phyloP scores from a whole-genome alignment of 2,329 filamentous ascomycete species.

The Didymella lethalis region DNA sequence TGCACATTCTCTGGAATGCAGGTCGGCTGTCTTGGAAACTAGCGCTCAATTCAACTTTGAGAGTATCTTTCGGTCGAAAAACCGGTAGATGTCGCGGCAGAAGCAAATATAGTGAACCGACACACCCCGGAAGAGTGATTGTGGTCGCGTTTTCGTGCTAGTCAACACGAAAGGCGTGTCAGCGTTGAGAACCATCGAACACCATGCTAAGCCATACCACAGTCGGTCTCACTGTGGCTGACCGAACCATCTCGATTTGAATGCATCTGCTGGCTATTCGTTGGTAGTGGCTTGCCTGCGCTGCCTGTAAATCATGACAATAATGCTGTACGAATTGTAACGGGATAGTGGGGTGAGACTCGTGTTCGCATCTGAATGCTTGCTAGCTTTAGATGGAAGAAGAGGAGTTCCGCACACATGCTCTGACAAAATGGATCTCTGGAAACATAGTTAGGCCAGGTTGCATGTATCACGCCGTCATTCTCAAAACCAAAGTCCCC shows the following conservation, averaged over 20 bases:
- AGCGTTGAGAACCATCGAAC: background rate
- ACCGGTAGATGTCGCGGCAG: background rate
- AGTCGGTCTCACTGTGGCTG: background rate
- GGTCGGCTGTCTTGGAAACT: too few species aligned
- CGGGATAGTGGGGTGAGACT: background rate
- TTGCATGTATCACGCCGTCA: background rate
- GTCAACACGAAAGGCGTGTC: background rate
- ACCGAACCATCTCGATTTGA: background rate
- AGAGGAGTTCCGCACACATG: background rate
- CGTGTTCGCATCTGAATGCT: background rate
- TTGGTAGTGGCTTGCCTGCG: background rate
- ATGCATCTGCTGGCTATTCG: background rate
- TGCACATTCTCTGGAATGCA: background rate
- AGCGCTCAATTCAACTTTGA: background rate
- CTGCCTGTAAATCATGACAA: background rate
- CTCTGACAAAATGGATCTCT: background rate
- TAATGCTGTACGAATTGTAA: background rate
- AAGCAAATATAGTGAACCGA: background rate
- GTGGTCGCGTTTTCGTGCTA: background rate
- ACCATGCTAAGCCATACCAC: background rate
- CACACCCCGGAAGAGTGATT: background rate
- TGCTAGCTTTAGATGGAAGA: background rate
- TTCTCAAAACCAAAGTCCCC: background rate
- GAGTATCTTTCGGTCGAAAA: background rate
- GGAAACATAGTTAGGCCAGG: background rate